These are phyloP conservation scores for Phytophthora pini DNA, from an alignment of 352 stramenopile genomes.

Conservation along the genomic window DNA sequence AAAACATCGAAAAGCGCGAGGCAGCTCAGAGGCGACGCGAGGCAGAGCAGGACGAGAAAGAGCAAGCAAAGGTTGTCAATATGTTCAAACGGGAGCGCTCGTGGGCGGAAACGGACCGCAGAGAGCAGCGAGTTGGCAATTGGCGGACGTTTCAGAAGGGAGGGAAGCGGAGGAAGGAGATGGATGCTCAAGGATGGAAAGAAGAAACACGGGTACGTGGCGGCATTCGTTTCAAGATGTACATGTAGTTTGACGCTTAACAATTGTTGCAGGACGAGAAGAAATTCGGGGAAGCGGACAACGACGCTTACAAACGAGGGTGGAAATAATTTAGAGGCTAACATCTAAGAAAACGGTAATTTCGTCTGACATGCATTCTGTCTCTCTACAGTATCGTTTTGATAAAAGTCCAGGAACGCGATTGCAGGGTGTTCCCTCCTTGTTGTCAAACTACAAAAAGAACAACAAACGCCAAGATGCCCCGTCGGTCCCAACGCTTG, in stretches of 20 bases:
- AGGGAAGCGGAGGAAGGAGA: constrained; percentile 70
- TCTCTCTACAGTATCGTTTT: no score
- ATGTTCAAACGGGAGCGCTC: constrained; percentile 80
- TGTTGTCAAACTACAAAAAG: no score
- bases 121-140: constrained; percentile 80
- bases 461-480: no score
- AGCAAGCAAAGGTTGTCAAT: constrained; percentile 67
- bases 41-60: constrained; percentile 76
- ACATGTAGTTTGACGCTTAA: background rate
- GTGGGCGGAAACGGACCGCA: constrained; percentile 80
- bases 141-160: constrained; percentile 84
- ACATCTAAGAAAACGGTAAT: no score
- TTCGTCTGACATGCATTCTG: no score
- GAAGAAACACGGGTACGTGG: constrained; percentile 65
- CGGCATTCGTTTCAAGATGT: background rate
- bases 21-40: constrained; percentile 71
- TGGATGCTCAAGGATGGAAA: constrained; percentile 64
- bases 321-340: constrained; percentile 73
- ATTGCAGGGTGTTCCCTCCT: no score
- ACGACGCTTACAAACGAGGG: constrained; percentile 78
- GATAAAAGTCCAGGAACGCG: no score
- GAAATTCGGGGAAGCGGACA: constrained; percentile 71
- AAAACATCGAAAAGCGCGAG: constrained; percentile 81
- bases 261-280: constrained; percentile 44
- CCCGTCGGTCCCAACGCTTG: no score